Evolutionary conservation across 257 asterid species (phyloP).

Genomic region (Cordia subcordata): DNA sequence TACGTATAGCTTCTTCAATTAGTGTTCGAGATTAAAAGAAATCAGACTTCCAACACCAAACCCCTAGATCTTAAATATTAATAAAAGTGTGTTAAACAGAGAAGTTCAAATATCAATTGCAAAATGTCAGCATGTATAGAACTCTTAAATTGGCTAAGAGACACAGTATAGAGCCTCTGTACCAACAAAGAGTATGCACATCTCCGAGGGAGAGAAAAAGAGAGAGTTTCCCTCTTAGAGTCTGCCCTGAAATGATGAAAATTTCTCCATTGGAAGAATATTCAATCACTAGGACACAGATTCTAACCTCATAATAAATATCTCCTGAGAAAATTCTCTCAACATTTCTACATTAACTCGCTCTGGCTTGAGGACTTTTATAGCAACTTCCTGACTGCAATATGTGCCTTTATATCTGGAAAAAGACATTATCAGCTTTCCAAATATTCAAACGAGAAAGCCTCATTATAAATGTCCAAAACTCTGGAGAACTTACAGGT

Average conservation of each 20-base stretch:
- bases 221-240: neutral
- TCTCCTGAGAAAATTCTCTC: conserved; percentile 45
- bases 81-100: too few species aligned
- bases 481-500: conserved; percentile 27
- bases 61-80: too few species aligned
- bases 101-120: too few species aligned
- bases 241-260: neutral
- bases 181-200: too few species aligned
- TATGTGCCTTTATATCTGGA: conserved; percentile 43
- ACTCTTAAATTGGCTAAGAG: too few species aligned
- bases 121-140: too few species aligned
- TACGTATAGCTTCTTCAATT: too few species aligned
- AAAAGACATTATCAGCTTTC: conserved; percentile 1
- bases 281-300: neutral
- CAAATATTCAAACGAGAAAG: conserved; percentile 1
- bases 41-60: too few species aligned
- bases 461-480: neutral
- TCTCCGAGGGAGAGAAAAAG: too few species aligned
- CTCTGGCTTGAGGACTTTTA: conserved; percentile 46
- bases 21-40: too few species aligned
- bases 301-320: conserved; percentile 39
- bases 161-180: too few species aligned
- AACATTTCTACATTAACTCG: conserved; percentile 34
- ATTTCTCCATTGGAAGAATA: neutral
- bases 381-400: conserved; percentile 52